These are phyloP conservation scores for Silene uniflora DNA, from an alignment of 148 eudicot species.

Conservation along the genomic window DNA sequence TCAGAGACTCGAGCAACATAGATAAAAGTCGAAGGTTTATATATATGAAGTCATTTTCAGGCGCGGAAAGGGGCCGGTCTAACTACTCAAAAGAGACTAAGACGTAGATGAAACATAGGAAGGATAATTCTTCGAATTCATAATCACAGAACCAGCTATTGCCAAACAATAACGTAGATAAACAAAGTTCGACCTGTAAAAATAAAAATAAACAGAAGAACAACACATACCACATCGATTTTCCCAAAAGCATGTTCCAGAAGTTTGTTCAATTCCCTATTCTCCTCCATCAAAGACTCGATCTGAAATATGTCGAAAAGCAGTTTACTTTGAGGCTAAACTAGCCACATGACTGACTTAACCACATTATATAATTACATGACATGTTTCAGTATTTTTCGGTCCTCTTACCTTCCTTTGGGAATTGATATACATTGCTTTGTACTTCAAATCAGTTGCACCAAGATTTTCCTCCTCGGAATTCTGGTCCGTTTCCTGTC, in stretches of 20 bases:
- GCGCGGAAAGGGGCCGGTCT: not conserved
- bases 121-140: not conserved
- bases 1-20: rapidly evolving
- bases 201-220: not conserved
- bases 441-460: conserved; percentile 16
- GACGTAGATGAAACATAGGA: not conserved
- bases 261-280: conserved; percentile 23
- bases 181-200: not conserved
- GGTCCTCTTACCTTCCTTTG: conserved; percentile 22
- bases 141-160: not conserved
- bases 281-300: conserved; percentile 29
- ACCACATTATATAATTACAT: not conserved
- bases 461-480: conserved; percentile 17
- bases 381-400: not conserved
- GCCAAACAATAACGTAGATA: not conserved
- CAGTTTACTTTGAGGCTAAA: too few relatives aligned
- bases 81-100: not conserved
- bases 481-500: conserved; percentile 16
- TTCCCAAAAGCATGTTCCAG: conserved; percentile 34
- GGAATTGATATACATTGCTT: conserved; percentile 21
- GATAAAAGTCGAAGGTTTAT: too few relatives aligned
- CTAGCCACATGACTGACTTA: not conserved
- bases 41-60: too few relatives aligned
- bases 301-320: conserved; percentile 22
- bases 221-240: conserved; percentile 34